Evolutionary conservation across 129 eudicot species (phyloP), one percentile per base, ranked within the genome.

Genomic region (Saposhnikovia divaricata): DNA sequence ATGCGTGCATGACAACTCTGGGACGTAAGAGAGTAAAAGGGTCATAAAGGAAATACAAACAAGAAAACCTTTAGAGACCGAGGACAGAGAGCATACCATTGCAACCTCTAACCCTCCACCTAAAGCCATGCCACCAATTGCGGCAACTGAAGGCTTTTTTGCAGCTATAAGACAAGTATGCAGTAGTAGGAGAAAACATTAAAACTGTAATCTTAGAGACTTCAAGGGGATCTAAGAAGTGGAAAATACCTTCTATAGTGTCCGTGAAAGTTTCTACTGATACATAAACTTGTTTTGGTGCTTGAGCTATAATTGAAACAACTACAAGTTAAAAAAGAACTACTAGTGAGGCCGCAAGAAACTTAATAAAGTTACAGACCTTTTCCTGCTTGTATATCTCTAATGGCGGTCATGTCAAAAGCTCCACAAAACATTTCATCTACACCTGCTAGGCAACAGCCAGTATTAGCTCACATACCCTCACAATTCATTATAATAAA

Each of bases 21-120:
- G 57, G 25, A 78, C 75, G 74, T 10, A 75, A 75, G 25, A 78
- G 68, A 59, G 39, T 55, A 51, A 6, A 44, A 83, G 51, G 57
- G 48, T 80, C 84, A 46, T 0, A 39, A 43, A 47, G 15, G 31
- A 38, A 46, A 77, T 0, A 51, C 38, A 11, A 61, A 51, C 38
- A 11, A 61, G 47, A 65, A 9, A 5, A 8, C 9, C 57, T 71
- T 51, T 15, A 74, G 76, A 21, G 15, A 80, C 75, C 38, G 47
- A 71, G 59, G 6, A 15, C 44, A 78, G 25, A 77, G 13, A 38
- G 44, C 93, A 51, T 85, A 95, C 97, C 98, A 95, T 95, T 57
- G 98, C 98, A 82, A 95, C 90, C 82, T 95, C 98, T 82, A 95
- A 70, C 59, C 98, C 98, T 85, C 98, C 98, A 83, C 98, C 98